These are phyloP conservation scores for Penicillium angulare DNA, from an alignment of 495 filamentous ascomycete species.

Conservation along the genomic window DNA sequence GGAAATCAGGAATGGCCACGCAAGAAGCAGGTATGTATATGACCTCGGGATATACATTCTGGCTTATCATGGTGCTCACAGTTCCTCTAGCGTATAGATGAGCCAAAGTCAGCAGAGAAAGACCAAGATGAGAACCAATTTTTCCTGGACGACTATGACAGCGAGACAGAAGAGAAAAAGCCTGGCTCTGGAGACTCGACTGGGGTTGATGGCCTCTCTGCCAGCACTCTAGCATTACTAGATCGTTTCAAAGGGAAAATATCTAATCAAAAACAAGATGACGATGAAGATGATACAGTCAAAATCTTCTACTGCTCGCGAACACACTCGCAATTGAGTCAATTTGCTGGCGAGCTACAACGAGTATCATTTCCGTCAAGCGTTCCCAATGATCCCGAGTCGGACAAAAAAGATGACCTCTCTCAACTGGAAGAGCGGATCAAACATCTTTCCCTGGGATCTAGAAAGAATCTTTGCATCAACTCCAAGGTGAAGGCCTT, in stretches of 20 bases:
- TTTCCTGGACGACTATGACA: constrained; percentile 76
- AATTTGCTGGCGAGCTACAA: constrained; percentile 88
- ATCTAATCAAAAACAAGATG: constrained; percentile 43
- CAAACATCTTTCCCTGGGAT: constrained; percentile 86
- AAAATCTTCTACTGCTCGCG: constrained; percentile 94
- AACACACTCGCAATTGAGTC: constrained; percentile 91
- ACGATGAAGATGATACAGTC: constrained; percentile 54
- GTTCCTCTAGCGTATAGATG: constrained; percentile 31
- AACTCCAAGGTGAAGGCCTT: constrained; percentile 76
- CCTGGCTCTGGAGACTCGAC: constrained; percentile 12
- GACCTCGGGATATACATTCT: too few relatives aligned
- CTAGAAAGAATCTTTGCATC: constrained; percentile 90
- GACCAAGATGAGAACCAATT: constrained; percentile 68
- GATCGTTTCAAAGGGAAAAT: constrained; percentile 37
- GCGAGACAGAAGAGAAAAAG: constrained; percentile 48
- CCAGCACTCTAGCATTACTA: constrained; percentile 42
- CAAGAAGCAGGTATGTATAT: constrained; percentile 48
- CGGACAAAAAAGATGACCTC: constrained; percentile 23
- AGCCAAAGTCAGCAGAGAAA: constrained; percentile 25
- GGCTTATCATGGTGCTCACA: too few relatives aligned
- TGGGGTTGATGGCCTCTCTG: constrained; percentile 40
- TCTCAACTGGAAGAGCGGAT: constrained; percentile 56
- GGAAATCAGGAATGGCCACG: constrained; percentile 44
- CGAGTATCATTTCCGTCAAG: constrained; percentile 74
- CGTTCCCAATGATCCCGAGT: constrained; percentile 36